These are phyloP conservation scores for Naganishia cerealis DNA, from an alignment of 1,284 basidiomycete genomes.

Conservation along the genomic window DNA sequence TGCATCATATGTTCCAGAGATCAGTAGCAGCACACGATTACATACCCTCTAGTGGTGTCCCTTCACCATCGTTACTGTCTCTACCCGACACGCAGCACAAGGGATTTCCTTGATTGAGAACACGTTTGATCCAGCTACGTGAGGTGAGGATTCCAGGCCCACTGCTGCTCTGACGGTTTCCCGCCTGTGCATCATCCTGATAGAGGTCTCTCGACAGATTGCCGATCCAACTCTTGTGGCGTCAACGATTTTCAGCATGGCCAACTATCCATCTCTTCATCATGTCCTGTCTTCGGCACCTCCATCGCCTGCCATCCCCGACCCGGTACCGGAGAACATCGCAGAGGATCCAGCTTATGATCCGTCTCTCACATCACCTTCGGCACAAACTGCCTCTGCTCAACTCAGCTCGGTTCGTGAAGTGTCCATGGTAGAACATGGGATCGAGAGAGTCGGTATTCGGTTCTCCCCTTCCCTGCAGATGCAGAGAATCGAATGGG, in stretches of 20 bases:
- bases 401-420: constrained; percentile 41
- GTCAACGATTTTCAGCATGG: background rate
- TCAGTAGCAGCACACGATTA: too few species aligned
- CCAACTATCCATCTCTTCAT: constrained; percentile 20
- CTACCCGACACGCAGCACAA: too few species aligned
- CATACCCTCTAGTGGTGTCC: too few species aligned
- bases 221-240: background rate
- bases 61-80: too few species aligned
- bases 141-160: too few species aligned
- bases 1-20: too few species aligned
- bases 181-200: too few species aligned
- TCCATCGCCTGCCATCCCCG: constrained; percentile 15
- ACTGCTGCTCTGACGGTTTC: too few species aligned
- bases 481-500: constrained; percentile 50
- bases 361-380: constrained; percentile 33
- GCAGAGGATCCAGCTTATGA: constrained; percentile 34
- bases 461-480: constrained; percentile 41
- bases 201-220: background rate
- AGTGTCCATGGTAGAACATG: constrained; percentile 52
- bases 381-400: constrained; percentile 34
- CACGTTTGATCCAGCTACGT: too few species aligned
- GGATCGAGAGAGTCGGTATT: constrained; percentile 48
- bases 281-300: constrained; percentile 19
- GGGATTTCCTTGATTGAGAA: too few species aligned
- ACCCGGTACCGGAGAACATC: constrained; percentile 17